Evolutionary conservation across 352 stramenopile species (phyloP), one percentile per base, ranked within the genome.

Genomic region (Pythium volutum): DNA sequence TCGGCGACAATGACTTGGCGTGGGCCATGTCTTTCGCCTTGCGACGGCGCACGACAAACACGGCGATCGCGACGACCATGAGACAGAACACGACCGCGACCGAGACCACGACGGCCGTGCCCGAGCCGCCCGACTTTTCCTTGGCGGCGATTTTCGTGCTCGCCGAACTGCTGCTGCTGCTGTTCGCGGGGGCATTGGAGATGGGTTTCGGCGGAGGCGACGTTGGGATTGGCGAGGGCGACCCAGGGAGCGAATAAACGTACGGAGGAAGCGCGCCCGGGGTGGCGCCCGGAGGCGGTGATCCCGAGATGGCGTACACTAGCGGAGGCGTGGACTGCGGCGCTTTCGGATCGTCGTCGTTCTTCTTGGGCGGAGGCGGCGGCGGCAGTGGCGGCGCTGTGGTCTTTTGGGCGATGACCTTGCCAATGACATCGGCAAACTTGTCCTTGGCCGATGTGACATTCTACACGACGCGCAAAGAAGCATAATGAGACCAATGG

Each of bases 21-120:
- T 73, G 59, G 1, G 57, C 65, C 5, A 51, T 64, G 16, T 62
- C 73, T 63, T 77, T 76, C 0, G 71, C 71, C 6, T 50, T 20
- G 26, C 56, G 56, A 22, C 31, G 39, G 11, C 56, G 56, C 9
- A 64, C 47, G 23, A 64, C 36, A 52, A 64, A 64, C 6, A 55
- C 48, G 14, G 41, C 27, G 23, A 64, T 43, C 48, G 23, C 71
- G 54, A 31, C 59, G 34, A 39, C 69, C 45, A 12, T 69, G 50
- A 63, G 61, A 66, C 25, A 73, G 59, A 33, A 70, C 62, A 57
- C 62, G 18, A 64, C 56, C 0, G 29, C 41, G 12, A 50, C 56
- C 3, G 46, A 50, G 18, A 55, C 49, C 4, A 38, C n/a, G 2
- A 64, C 16, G 1, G 29, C 31, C 10, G 9, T 39, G 7, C 46